Percentiles rank a stretch among this genome's conserved stretches.
Conservation (phyloP, 2,329 filamentous ascomycete genomes). For the Aureobasidium pullulans region DNA sequence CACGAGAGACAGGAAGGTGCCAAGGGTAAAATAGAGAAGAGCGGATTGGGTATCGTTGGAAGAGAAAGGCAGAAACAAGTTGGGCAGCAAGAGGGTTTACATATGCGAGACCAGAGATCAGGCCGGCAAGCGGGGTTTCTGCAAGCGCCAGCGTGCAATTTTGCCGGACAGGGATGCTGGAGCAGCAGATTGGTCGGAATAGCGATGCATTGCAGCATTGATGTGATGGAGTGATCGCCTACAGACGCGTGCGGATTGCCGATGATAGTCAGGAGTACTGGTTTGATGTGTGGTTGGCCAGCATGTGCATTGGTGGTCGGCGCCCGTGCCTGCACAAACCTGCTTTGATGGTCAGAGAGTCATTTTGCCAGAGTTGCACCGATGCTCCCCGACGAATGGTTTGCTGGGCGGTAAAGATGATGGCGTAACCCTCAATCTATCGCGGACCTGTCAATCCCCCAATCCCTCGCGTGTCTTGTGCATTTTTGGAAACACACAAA, state of each 20-base stretch:
- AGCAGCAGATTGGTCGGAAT: slow-evolving; percentile 7
- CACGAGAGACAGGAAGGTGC: slow-evolving; percentile 2
- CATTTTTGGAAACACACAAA: slow-evolving; percentile 13
- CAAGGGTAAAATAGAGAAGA: slow-evolving; percentile 3
- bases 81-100: slow-evolving; percentile 14
- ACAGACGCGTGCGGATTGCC: slow-evolving; percentile 12
- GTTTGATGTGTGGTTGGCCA: slow-evolving; percentile 13
- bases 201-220: background rate
- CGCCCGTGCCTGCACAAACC: slow-evolving; percentile 13
- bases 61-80: slow-evolving; percentile 3
- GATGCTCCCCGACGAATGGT: slow-evolving; percentile 11
- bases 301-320: slow-evolving; percentile 10
- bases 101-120: slow-evolving; percentile 9
- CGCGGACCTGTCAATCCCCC: slow-evolving; percentile 10
- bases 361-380: slow-evolving; percentile 10
- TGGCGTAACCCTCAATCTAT: slow-evolving; percentile 12
- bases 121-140: slow-evolving; percentile 10
- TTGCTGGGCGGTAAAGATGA: slow-evolving; percentile 2
- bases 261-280: slow-evolving; percentile 9
- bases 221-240: slow-evolving; percentile 3
- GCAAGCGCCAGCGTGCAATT: slow-evolving; percentile 8
- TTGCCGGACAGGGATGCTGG: slow-evolving; percentile 10
- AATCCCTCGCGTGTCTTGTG: background rate
- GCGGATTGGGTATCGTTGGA: slow-evolving; percentile 7
- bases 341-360: slow-evolving; percentile 11